Evolutionary conservation across 352 stramenopile genomes (phyloP).

Genomic region (Phytophthora vignae): DNA sequence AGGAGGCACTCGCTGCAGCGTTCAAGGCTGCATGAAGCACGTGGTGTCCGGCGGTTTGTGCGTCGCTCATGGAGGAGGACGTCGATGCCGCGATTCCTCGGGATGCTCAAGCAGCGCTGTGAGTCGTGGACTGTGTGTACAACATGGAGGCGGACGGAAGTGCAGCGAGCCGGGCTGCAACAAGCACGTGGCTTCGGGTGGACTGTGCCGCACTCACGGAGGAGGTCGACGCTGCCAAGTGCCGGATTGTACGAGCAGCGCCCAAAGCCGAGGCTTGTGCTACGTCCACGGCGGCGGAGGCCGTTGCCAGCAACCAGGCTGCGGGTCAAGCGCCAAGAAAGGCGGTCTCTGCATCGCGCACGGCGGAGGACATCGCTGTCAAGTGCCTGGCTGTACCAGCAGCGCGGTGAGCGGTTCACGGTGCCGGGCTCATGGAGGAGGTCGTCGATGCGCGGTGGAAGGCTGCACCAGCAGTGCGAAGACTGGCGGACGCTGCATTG

Average conservation of each 20-base stretch:
- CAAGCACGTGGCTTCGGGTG: conserved; percentile 83
- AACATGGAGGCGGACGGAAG: conserved; percentile 78
- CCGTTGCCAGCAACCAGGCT: conserved; percentile 75
- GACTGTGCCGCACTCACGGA: conserved; percentile 84
- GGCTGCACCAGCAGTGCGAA: conserved; percentile 85
- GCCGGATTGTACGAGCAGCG: conserved; percentile 76
- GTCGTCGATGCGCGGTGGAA: conserved; percentile 75
- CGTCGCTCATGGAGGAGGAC: conserved; percentile 68
- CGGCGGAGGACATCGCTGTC: conserved; percentile 83
- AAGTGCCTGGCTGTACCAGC: conserved; percentile 73
- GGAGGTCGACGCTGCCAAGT: conserved; percentile 84
- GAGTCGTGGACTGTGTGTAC: conserved; percentile 66
- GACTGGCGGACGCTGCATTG: conserved; percentile 85
- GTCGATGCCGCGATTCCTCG: conserved; percentile 49
- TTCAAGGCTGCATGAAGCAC: conserved; percentile 63
- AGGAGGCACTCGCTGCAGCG: conserved; percentile 65
- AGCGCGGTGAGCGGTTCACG: conserved; percentile 82
- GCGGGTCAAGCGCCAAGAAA: conserved; percentile 87
- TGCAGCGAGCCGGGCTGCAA: conserved; percentile 70
- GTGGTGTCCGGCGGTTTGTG: conserved; percentile 72
- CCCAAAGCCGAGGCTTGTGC: conserved; percentile 83
- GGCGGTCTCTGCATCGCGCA: conserved; percentile 87
- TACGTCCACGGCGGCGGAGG: conserved; percentile 86
- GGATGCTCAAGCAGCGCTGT: conserved; percentile 63
- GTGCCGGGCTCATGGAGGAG: conserved; percentile 85